Percentiles rank a stretch among this genome's conserved stretches.
Conservation (phyloP, 208 protist genomes). For the Leishmania tropica region DNA sequence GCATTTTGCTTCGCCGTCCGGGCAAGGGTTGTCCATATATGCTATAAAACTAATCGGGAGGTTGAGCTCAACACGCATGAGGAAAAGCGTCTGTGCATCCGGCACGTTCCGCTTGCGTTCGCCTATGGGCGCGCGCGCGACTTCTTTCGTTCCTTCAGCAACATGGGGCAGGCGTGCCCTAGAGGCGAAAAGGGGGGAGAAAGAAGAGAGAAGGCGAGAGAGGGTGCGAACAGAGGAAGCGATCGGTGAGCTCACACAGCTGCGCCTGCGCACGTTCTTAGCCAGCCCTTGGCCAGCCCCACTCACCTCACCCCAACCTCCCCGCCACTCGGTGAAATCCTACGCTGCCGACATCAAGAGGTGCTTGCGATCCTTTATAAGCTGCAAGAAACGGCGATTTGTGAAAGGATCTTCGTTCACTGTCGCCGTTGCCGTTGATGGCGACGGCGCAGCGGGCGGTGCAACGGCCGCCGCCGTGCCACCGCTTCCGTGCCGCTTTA, state of each 20-base stretch:
- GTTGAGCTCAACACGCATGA: not conserved
- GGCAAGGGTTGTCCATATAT: not conserved
- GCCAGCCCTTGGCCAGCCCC: not conserved
- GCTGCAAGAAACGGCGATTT: slow-evolving; percentile 22
- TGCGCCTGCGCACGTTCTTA: not conserved
- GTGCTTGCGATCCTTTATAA: slow-evolving; percentile 32
- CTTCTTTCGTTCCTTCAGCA: not conserved
- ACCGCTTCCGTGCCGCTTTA: slow-evolving; percentile 36
- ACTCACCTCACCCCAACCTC: not conserved
- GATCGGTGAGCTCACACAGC: not conserved
- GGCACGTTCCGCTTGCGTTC: not conserved
- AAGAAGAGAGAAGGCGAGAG: not conserved
- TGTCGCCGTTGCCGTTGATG: not conserved
- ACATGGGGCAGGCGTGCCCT: not conserved
- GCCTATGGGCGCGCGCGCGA: not conserved
- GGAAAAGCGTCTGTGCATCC: not conserved
- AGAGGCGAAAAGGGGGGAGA: not conserved
- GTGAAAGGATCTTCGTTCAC: slow-evolving; percentile 1
- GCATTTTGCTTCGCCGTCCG: not conserved
- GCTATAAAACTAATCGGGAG: not conserved
- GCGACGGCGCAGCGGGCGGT: not conserved
- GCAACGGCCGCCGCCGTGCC: not conserved
- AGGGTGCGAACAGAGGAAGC: not conserved
- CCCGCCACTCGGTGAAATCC: not conserved
- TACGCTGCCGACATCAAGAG: slow-evolving; percentile 11